Conservation (phyloP, 495 filamentous ascomycete species). For the Neurospora intermedia region DNA sequence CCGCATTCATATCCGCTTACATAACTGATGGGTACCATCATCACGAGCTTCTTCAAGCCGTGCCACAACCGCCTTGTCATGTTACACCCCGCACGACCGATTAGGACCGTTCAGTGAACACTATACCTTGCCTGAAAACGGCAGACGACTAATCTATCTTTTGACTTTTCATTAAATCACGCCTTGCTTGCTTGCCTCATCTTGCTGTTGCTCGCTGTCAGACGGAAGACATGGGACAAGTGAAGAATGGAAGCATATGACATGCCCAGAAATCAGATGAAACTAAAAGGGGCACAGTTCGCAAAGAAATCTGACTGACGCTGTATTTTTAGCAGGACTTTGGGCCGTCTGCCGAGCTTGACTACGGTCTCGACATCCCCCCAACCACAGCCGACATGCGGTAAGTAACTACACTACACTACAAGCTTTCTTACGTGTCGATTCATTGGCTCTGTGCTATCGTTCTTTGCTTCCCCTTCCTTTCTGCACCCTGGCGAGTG, state of each 20-base stretch:
- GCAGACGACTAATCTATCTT: neutral
- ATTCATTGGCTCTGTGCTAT: neutral
- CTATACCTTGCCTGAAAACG: neutral
- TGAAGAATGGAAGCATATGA: constrained; percentile 12
- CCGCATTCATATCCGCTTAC: neutral
- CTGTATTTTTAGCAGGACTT: constrained; percentile 32
- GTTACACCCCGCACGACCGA: neutral
- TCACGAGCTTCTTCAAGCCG: neutral
- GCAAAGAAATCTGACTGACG: constrained; percentile 12
- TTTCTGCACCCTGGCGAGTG: neutral
- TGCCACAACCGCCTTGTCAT: neutral
- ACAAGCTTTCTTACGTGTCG: constrained; percentile 6
- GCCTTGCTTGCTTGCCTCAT: neutral
- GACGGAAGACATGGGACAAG: constrained; percentile 4
- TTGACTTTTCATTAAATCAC: neutral
- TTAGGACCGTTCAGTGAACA: neutral
- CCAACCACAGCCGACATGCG: constrained; percentile 37
- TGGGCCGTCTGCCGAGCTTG: constrained; percentile 39
- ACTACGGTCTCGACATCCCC: constrained; percentile 33
- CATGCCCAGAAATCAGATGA: neutral
- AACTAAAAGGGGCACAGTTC: neutral
- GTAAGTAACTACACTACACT: constrained; percentile 19
- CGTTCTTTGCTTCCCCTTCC: neutral
- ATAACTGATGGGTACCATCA: neutral
- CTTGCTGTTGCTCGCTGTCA: neutral